phyloP scores from a whole-genome alignment of 2,329 filamentous ascomycete species.

The Cadophora sp. region DNA sequence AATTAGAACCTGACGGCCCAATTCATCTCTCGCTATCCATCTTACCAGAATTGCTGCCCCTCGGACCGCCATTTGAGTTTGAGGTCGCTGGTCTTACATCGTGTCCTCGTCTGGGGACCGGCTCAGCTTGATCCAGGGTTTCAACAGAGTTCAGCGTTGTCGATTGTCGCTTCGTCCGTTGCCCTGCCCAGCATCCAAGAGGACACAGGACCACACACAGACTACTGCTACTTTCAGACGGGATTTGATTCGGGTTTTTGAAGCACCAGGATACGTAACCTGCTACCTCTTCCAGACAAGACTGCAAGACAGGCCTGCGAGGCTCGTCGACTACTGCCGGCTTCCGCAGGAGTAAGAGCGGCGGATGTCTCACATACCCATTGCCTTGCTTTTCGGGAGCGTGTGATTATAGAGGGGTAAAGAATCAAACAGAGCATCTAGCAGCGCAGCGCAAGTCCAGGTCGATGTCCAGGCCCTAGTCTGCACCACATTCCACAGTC shows the following conservation, averaged over 20 bases:
- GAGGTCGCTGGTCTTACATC: background rate
- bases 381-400: conserved; percentile 28
- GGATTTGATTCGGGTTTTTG: background rate
- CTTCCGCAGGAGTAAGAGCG: conserved; percentile 32
- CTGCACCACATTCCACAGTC: conserved; percentile 23
- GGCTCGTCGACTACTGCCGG: conserved; percentile 32
- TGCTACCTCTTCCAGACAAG: conserved; percentile 14
- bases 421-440: conserved; percentile 36
- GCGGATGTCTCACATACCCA: conserved; percentile 35
- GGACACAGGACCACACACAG: background rate
- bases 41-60: background rate
- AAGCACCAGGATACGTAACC: background rate
- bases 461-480: conserved; percentile 20
- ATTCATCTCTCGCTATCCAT: conserved; percentile 8
- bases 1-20: conserved; percentile 19
- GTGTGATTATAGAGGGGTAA: conserved; percentile 31
- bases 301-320: conserved; percentile 16
- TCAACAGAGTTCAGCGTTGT: background rate
- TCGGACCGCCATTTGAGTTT: conserved; percentile 8
- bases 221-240: background rate
- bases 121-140: background rate
- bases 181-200: conserved; percentile 3
- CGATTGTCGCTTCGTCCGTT: background rate
- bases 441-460: conserved; percentile 14
- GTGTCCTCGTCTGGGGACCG: background rate